Conservation (phyloP, 73 alveolate genomes). For the Paramecium caudatum region DNA sequence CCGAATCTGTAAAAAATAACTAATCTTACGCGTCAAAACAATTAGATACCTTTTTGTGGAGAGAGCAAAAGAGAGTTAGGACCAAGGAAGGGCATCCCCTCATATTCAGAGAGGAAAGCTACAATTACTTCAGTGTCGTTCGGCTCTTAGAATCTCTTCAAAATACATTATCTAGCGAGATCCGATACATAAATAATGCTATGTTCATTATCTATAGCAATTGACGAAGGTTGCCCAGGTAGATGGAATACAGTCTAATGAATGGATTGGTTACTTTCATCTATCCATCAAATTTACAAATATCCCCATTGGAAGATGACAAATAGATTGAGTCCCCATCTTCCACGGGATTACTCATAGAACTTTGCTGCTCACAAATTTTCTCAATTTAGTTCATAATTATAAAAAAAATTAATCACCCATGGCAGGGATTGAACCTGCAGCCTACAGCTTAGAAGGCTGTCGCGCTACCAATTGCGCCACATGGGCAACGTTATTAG, state of each 20-base stretch:
- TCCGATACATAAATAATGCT: conserved; percentile 52
- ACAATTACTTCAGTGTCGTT: conserved; percentile 74
- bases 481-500: conserved; percentile 63
- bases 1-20: conserved; percentile 91
- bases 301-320: background rate
- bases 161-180: conserved; percentile 65
- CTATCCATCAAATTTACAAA: background rate
- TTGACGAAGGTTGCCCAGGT: conserved; percentile 39
- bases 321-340: too few relatives aligned
- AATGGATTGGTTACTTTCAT: too few relatives aligned
- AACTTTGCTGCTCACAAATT: too few relatives aligned
- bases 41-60: conserved; percentile 78
- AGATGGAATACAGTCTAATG: conserved; percentile 48
- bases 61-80: conserved; percentile 94
- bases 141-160: conserved; percentile 80
- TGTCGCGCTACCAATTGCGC: conserved; percentile 77
- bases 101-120: conserved; percentile 89
- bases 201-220: conserved; percentile 43
- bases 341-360: too few relatives aligned
- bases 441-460: conserved; percentile 76
- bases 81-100: conserved; percentile 96
- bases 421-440: conserved; percentile 77
- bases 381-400: background rate
- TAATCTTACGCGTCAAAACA: conserved; percentile 79
- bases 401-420: conserved; percentile 58